These are phyloP conservation scores for Nemania sp. DNA, from an alignment of 2,329 filamentous ascomycete genomes.

Conservation along the genomic window DNA sequence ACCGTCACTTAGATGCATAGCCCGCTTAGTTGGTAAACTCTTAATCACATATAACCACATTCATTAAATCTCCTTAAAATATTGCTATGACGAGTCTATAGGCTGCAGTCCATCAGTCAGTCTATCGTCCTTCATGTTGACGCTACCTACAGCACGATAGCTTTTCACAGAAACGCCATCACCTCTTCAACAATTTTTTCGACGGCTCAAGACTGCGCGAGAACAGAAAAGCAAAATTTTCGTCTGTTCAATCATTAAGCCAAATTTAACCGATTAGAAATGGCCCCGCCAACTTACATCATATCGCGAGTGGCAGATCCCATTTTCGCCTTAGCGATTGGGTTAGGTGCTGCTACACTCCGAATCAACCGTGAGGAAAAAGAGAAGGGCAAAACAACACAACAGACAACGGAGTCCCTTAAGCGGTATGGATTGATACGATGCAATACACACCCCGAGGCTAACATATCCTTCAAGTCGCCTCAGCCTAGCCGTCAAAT, in stretches of 20 bases:
- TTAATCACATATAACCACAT: background rate
- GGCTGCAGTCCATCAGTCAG: background rate
- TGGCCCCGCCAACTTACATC: slow-evolving; percentile 69
- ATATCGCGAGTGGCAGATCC: slow-evolving; percentile 70
- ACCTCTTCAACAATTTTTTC: too few species aligned
- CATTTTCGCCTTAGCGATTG: slow-evolving; percentile 69
- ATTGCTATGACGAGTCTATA: slow-evolving; percentile 10
- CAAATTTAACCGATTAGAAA: slow-evolving; percentile 42
- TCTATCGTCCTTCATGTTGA: too few species aligned
- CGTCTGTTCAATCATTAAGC: background rate
- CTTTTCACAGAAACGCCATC: too few species aligned
- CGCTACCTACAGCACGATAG: background rate
- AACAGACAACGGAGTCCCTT: slow-evolving; percentile 62
- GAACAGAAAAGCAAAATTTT: background rate
- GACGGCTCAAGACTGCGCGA: too few species aligned
- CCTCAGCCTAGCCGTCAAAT: slow-evolving; percentile 25
- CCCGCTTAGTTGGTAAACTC: background rate
- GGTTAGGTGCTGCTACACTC: slow-evolving; percentile 65
- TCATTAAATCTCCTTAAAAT: background rate
- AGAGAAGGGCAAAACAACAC: slow-evolving; percentile 65
- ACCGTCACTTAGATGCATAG: slow-evolving; percentile 21
- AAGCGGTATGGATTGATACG: slow-evolving; percentile 54
- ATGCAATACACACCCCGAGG: background rate
- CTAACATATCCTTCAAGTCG: slow-evolving; percentile 28
- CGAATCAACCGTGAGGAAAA: slow-evolving; percentile 72